Percentiles rank a stretch among this genome's conserved stretches.
Conservation (phyloP, 1,284 basidiomycete species). For the Heterobasidion parviporum region DNA sequence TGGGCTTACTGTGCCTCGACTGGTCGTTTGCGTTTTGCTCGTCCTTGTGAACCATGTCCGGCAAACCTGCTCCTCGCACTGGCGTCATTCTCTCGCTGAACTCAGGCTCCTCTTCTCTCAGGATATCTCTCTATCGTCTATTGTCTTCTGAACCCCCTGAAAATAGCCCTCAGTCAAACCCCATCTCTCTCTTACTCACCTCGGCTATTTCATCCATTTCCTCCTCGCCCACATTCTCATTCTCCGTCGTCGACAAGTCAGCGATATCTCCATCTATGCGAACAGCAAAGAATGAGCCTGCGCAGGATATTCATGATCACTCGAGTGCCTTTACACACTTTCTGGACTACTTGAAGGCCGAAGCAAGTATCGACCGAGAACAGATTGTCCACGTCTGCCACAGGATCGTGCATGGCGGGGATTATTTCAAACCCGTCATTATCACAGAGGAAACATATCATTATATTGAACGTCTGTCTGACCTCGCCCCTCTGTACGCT, state of each 20-base stretch:
- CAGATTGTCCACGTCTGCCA: conserved; percentile 55
- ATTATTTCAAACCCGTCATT: conserved; percentile 57
- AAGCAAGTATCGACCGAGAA: conserved; percentile 33
- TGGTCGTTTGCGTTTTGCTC: too few species aligned
- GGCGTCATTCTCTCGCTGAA: conserved; percentile 55
- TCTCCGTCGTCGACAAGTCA: conserved; percentile 19
- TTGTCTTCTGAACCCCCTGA: conserved; percentile 11
- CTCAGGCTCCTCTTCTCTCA: conserved; percentile 72
- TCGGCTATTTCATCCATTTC: conserved; percentile 51
- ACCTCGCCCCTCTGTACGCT: conserved; percentile 73
- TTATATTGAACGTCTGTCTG: conserved; percentile 67
- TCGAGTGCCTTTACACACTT: conserved; percentile 60
- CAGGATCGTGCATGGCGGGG: conserved; percentile 79
- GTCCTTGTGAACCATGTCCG: neutral
- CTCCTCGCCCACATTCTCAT: conserved; percentile 45
- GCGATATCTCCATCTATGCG: conserved; percentile 15
- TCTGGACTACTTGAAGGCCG: conserved; percentile 37
- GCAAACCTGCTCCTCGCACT: neutral
- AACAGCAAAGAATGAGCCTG: conserved; percentile 27
- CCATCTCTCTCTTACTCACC: conserved; percentile 38
- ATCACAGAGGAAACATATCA: conserved; percentile 56
- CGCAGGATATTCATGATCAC: conserved; percentile 41
- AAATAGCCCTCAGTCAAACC: conserved; percentile 18
- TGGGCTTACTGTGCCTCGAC: too few species aligned
- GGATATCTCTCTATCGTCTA: conserved; percentile 55